A percentile compares a stretch with the other conserved stretches of the same genome.
Conservation (phyloP, 2,329 filamentous ascomycete genomes). For the Fusarium acutatum region DNA sequence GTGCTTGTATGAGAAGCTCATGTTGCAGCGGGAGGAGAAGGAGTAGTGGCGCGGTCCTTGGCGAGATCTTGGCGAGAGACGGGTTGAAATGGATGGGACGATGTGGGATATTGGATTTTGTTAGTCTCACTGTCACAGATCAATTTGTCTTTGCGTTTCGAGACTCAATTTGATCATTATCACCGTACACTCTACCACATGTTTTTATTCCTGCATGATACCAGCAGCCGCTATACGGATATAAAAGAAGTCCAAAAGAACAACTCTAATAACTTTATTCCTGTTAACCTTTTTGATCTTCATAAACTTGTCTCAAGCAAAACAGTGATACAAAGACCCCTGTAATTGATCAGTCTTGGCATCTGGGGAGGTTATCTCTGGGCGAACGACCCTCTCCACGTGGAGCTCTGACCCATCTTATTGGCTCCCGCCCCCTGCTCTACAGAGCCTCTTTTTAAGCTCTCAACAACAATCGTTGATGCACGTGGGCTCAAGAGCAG, state of each 20-base stretch:
- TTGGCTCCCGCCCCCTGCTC: neutral
- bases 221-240: neutral
- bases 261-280: neutral
- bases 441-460: conserved; percentile 13
- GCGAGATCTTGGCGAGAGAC: conserved; percentile 10
- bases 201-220: too few species aligned
- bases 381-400: conserved; percentile 28
- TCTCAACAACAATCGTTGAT: conserved; percentile 19
- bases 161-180: neutral
- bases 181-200: neutral
- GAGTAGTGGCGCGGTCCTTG: conserved; percentile 22
- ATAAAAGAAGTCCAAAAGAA: neutral
- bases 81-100: neutral
- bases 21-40: neutral
- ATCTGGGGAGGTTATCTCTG: conserved; percentile 10
- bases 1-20: conserved; percentile 1
- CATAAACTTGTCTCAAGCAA: neutral
- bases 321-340: neutral
- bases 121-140: neutral
- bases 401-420: neutral
- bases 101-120: neutral
- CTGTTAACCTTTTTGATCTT: neutral
- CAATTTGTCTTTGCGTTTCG: neutral
- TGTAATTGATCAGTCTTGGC: conserved; percentile 15
- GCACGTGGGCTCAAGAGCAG: conserved; percentile 27